Evolutionary conservation across 2,329 filamentous ascomycete species (phyloP).

Genomic region (Thermothelomyces thermophilus): DNA sequence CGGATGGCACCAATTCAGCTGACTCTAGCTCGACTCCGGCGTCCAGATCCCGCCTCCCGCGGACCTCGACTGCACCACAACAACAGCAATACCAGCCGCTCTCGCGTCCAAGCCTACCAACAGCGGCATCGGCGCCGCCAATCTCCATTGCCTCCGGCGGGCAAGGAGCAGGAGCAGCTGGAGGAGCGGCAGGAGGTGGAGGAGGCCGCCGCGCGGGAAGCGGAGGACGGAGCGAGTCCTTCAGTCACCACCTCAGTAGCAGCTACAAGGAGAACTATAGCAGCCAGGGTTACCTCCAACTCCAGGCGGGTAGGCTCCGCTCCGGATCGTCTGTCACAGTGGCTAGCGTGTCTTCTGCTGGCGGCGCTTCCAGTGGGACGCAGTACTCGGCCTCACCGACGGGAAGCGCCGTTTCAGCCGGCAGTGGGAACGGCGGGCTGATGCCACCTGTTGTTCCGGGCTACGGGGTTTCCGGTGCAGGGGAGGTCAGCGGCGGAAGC

Average conservation of each 20-base stretch:
- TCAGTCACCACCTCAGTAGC: constrained; percentile 7
- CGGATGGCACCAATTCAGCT: not conserved
- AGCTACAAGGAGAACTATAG: constrained; percentile 25
- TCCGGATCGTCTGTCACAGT: constrained; percentile 22
- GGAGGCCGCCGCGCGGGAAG: not conserved
- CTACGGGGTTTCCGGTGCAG: not conserved
- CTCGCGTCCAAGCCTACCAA: constrained; percentile 26
- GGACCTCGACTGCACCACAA: constrained; percentile 21
- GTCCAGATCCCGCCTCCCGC: constrained; percentile 27
- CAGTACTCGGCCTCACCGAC: constrained; percentile 15
- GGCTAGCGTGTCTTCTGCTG: constrained; percentile 5
- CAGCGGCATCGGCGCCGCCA: constrained; percentile 17
- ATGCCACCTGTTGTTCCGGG: constrained; percentile 2
- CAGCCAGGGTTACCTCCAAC: not conserved
- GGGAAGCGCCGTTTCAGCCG: not conserved
- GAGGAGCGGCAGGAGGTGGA: no score
- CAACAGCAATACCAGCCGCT: constrained; percentile 4
- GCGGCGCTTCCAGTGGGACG: not conserved
- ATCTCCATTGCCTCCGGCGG: no score
- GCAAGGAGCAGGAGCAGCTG: no score
- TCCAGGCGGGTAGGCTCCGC: constrained; percentile 16
- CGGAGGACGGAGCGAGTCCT: constrained; percentile 10
- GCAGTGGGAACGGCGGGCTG: constrained; percentile 3
- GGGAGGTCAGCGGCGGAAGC: not conserved
- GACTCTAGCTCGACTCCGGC: not conserved